Percentiles rank a stretch among this genome's conserved stretches.
These are phyloP conservation scores for Bidens hawaiensis DNA, from an alignment of 140 eudicot genomes.

Conservation along the genomic window DNA sequence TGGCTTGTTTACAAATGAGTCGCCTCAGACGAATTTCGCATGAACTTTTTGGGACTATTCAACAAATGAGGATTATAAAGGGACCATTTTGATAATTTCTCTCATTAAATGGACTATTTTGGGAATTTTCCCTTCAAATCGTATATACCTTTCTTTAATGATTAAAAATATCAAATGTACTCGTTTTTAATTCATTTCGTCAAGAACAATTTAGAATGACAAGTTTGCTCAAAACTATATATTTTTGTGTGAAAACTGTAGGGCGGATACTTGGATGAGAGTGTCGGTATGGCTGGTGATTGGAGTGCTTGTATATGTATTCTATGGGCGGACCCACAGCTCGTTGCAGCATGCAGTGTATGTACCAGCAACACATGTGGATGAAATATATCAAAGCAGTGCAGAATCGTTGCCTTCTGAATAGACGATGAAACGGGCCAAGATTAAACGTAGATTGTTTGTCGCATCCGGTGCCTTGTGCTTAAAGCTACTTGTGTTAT, in stretches of 20 bases:
- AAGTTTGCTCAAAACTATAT: too few relatives aligned
- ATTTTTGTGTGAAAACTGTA: constrained; percentile 5
- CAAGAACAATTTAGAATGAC: too few relatives aligned
- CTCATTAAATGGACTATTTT: too few relatives aligned
- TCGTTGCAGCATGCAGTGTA: constrained; percentile 55
- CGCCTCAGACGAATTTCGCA: too few relatives aligned
- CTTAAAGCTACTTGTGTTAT: constrained; percentile 19
- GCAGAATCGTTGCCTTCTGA: constrained; percentile 37
- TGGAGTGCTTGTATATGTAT: constrained; percentile 50
- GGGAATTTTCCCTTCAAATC: too few relatives aligned
- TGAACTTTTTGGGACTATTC: too few relatives aligned
- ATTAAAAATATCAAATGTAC: too few relatives aligned
- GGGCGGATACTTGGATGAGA: constrained; percentile 65
- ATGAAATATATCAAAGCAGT: constrained; percentile 55
- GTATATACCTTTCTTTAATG: too few relatives aligned
- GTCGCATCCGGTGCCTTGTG: constrained; percentile 6
- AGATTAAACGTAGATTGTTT: constrained; percentile 19
- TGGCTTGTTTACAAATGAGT: too few relatives aligned
- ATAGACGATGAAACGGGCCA: constrained; percentile 1
- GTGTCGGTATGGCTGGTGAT: constrained; percentile 61
- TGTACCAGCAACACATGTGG: constrained; percentile 64
- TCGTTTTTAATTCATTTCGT: too few relatives aligned
- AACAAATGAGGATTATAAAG: too few relatives aligned
- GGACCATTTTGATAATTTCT: too few relatives aligned
- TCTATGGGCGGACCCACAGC: constrained; percentile 70